Evolutionary conservation across 2,329 filamentous ascomycete species (phyloP), one percentile per base, ranked within the genome.

Genomic region (Chrysosporium queenslandicum): DNA sequence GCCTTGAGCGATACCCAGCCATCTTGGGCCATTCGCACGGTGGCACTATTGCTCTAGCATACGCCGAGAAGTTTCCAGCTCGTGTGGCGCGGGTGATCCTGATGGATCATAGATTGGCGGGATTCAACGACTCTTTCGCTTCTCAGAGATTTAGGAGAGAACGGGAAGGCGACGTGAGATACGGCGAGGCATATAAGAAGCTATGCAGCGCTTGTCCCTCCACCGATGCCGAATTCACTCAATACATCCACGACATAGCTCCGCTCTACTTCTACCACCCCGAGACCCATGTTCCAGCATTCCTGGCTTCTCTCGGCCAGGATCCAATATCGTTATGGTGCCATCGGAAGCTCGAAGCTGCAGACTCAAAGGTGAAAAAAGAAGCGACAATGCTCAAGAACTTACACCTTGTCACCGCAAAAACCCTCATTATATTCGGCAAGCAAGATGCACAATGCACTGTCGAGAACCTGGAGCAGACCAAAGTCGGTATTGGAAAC

Each of bases 1-100:
- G 50, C 1, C 46, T 63, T 1, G 58, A 59, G 3, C 46, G 52
- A 4, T 57, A 61, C 14, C 50, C 58, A 5, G 41, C 57, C 4
- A 29, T 64, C 8, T 43, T 61, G 1, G 60, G 61, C 23, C 63
- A 64, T 32, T 64, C 61, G 6, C 59, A 63, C 47, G 62, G 63
- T 23, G 63, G 61, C 1, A 57, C 59, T 1, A 60, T 65, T n/a
- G 62, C 55, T 4, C 53, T 64, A 5, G 60, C 55, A 3, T 65
- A 64, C 34, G 62, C 62, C 6, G 59, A 63, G 52, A 46, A 48
- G 18, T 60, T 55, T 53, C 60, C 62, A 2, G 25, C 43, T 4
- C 52, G 54, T 11, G 58, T 65, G 2, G 53, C 54, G n/a, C 60
- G 52, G 20, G 46, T 65, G 3, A 47, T 64, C 8, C 58, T 64